Conservation (phyloP, 1,139 yeast species). For the Nadsonia starkeyi-henricii region DNA sequence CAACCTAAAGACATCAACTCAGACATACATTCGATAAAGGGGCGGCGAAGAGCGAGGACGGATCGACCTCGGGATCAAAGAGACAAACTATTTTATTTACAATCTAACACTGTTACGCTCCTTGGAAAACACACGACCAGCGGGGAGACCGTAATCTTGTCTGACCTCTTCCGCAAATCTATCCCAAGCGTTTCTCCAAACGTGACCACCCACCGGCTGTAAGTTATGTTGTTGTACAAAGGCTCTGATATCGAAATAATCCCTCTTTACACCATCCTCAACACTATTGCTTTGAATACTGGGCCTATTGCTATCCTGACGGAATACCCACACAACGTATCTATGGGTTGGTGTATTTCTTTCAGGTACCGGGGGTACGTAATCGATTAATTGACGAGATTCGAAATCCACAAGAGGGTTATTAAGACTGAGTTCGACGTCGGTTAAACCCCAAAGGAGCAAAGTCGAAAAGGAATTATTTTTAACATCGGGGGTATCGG, state of each 20-base stretch:
- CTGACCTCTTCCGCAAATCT: conserved; percentile 57
- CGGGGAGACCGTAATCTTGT: conserved; percentile 52
- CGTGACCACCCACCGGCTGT: conserved; percentile 76
- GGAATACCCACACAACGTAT: conserved; percentile 80
- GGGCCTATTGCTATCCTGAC: conserved; percentile 33
- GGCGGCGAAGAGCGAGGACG: too few relatives aligned
- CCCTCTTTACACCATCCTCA: conserved; percentile 20
- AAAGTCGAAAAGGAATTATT: conserved; percentile 58
- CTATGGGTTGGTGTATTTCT: conserved; percentile 75
- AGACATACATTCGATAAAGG: too few relatives aligned
- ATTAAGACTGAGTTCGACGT: conserved; percentile 47
- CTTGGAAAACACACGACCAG: conserved; percentile 47
- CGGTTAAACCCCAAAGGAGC: conserved; percentile 65
- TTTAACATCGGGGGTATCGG: conserved; percentile 74
- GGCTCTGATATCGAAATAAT: conserved; percentile 54
- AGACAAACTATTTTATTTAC: too few relatives aligned
- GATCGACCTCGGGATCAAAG: neutral
- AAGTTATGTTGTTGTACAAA: conserved; percentile 45
- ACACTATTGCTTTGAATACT: conserved; percentile 5
- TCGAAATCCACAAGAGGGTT: conserved; percentile 43
- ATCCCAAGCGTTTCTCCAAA: conserved; percentile 84
- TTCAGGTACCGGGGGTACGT: conserved; percentile 79
- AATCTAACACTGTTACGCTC: conserved; percentile 1
- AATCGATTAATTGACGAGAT: conserved; percentile 42
- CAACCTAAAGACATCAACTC: conserved; percentile 1